phyloP scores from a whole-genome alignment of 768 basidiomycete genomes.

The Boletus speciosus region DNA sequence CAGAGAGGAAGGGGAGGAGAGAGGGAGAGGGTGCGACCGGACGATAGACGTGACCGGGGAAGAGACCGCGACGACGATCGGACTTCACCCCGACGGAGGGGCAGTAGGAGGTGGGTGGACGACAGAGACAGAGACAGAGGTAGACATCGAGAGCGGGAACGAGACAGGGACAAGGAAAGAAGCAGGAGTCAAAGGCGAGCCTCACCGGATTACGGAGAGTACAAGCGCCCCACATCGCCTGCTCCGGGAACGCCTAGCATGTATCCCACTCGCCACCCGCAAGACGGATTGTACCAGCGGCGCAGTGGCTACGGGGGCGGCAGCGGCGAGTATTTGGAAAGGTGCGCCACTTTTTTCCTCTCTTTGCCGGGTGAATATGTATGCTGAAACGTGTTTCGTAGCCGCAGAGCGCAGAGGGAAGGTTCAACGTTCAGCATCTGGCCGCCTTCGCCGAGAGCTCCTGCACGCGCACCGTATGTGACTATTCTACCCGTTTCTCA shows the following conservation, averaged over 20 bases:
- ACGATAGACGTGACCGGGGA: constrained; percentile 4
- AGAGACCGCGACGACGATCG: neutral
- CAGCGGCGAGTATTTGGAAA: constrained; percentile 58
- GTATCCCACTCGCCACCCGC: constrained; percentile 43
- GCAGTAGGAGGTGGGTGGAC: neutral
- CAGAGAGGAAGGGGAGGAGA: neutral
- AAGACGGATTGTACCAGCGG: constrained; percentile 17
- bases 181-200: constrained; percentile 33
- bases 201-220: constrained; percentile 63
- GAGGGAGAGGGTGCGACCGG: neutral
- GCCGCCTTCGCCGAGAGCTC: constrained; percentile 77
- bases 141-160: constrained; percentile 21
- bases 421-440: constrained; percentile 59
- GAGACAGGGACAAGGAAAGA: constrained; percentile 17
- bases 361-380: neutral
- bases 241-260: constrained; percentile 45
- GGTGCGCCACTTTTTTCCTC: constrained; percentile 39
- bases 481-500: neutral
- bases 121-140: constrained; percentile 21
- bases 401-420: constrained; percentile 70
- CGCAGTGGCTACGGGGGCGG: constrained; percentile 32
- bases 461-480: constrained; percentile 54
- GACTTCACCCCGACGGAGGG: constrained; percentile 8
- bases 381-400: constrained; percentile 26
- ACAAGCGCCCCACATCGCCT: constrained; percentile 43